Base-by-base conservation (phyloP, 2,329 filamentous ascomycete species). In the Claviceps humidiphila region DNA sequence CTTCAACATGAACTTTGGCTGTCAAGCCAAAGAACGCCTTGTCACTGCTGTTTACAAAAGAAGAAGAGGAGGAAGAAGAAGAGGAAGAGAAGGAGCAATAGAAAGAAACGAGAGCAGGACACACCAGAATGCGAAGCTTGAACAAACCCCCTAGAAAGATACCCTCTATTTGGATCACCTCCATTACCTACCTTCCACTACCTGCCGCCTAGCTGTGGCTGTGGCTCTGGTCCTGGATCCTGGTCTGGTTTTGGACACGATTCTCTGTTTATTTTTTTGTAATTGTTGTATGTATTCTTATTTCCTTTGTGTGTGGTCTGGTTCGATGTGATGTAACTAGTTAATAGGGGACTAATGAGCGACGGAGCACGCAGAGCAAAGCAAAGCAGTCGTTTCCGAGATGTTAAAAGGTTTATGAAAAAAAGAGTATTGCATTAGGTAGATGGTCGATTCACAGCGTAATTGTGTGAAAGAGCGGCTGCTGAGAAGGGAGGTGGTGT, bases 111-210 rank as follows among this genome's bases (percentile, higher is more conserved):
- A 45, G 34, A 17, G 39, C 17, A 20, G 24, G 41, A 38, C 11
- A 50, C 50, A 54, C 55, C 61, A 66, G 59, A 65, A 57, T 66
- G 65, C 63, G 56, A 66, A 61, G 49, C 50, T 44, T 51, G 42
- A 47, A 51, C 40, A 30, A 34, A 11, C 9, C 30, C 9, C 49
- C 58, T 66, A 68, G 64, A 68, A 67, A 68, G 67, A 69, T 69
- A 69, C 67, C 67, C 67, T 59, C 67, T 59, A 40, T 59, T 64
- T 68, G 61, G 60, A 65, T 63, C 44, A 50, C 55, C 40, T 46
- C 30, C 30, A 45, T 11, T 30, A 45, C 41, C 17, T 43, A 4
- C 8, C n/a, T 44, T 44, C 24, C 42, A 34, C 30, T 11, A 11
- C 30, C 30, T 34, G 30, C 30, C 30, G 30, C 30, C 4, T 34